Conservation (phyloP, 2,329 filamentous ascomycete genomes). For the Plectosphaerella sp. region DNA sequence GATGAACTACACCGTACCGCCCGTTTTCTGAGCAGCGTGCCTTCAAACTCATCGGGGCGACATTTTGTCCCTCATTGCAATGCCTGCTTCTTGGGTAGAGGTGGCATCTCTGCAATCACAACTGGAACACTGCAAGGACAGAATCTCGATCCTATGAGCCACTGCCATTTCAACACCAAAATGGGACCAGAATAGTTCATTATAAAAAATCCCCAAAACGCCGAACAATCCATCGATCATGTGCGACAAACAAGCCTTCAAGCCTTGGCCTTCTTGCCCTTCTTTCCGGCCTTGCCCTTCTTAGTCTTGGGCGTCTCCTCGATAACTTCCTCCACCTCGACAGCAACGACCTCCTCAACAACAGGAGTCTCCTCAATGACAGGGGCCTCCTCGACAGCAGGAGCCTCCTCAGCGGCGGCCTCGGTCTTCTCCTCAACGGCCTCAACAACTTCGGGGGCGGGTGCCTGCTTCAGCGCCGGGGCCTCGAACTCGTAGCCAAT, state of each 20-base stretch:
- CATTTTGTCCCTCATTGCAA: too few species aligned
- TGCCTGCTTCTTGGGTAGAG: too few species aligned
- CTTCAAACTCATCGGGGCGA: too few species aligned
- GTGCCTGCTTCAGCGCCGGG: constrained; percentile 61
- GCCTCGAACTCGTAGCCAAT: constrained; percentile 80
- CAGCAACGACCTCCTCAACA: constrained; percentile 21
- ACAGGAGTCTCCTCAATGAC: constrained; percentile 21
- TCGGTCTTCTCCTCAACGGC: constrained; percentile 22
- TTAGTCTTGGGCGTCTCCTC: constrained; percentile 24
- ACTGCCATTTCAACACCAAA: constrained; percentile 7
- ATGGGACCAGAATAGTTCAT: constrained; percentile 3
- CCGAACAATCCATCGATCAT: too few species aligned
- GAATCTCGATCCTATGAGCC: not conserved
- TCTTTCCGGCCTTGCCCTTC: constrained; percentile 22
- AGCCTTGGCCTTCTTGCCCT: constrained; percentile 33
- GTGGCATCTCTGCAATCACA: too few species aligned
- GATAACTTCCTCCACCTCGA: constrained; percentile 10
- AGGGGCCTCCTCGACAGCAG: constrained; percentile 30
- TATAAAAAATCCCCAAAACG: too few species aligned
- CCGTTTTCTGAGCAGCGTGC: too few species aligned
- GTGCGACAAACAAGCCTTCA: constrained; percentile 12
- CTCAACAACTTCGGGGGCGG: constrained; percentile 33
- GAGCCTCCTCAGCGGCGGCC: constrained; percentile 22
- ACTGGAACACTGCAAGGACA: too few species aligned
- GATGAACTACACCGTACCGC: too few species aligned